Percentiles rank a stretch among this genome's conserved stretches.
Conservation (phyloP, 139 green algal species). For the Nannochloris sp. region DNA sequence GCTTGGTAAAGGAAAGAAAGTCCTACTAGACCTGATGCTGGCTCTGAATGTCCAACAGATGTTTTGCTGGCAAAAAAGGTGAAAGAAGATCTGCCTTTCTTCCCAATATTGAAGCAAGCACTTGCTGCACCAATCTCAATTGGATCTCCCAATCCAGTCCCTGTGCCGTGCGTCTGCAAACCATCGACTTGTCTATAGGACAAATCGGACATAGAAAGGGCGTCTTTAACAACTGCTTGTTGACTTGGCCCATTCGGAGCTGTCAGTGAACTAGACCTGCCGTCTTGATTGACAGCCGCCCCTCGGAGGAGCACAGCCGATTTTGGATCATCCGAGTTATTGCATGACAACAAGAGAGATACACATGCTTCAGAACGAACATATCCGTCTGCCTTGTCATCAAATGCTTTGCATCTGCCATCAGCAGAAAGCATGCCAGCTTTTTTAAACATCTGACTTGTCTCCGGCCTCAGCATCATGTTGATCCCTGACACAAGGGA, state of each 20-base stretch:
- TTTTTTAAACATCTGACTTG: slow-evolving; percentile 24
- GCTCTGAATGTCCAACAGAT: slow-evolving; percentile 74
- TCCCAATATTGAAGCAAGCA: slow-evolving; percentile 6
- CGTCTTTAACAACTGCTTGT: slow-evolving; percentile 45
- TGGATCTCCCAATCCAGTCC: slow-evolving; percentile 74
- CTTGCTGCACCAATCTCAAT: slow-evolving; percentile 61
- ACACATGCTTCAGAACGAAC: slow-evolving; percentile 33
- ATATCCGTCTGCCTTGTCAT: slow-evolving; percentile 45
- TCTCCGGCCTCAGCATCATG: slow-evolving; percentile 23
- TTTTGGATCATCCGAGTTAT: background rate
- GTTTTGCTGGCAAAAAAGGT: slow-evolving; percentile 61
- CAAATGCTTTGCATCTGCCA: slow-evolving; percentile 41
- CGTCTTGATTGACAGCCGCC: slow-evolving; percentile 36
- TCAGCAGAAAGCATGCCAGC: slow-evolving; percentile 42
- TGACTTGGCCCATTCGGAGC: slow-evolving; percentile 42
- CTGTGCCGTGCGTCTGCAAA: slow-evolving; percentile 40
- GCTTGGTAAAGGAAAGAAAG: slow-evolving; percentile 30
- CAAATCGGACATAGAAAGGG: slow-evolving; percentile 29
- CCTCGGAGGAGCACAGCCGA: slow-evolving; percentile 16
- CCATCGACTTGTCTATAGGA: slow-evolving; percentile 4
- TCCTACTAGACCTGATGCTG: slow-evolving; percentile 61
- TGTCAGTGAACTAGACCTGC: slow-evolving; percentile 36
- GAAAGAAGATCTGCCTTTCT: slow-evolving; percentile 11
- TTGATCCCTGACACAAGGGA: slow-evolving; percentile 26
- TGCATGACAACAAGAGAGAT: slow-evolving; percentile 8